phyloP scores from a whole-genome alignment of 192 early-diverging fungal genomes.

The Linnemannia schmuckeri region DNA sequence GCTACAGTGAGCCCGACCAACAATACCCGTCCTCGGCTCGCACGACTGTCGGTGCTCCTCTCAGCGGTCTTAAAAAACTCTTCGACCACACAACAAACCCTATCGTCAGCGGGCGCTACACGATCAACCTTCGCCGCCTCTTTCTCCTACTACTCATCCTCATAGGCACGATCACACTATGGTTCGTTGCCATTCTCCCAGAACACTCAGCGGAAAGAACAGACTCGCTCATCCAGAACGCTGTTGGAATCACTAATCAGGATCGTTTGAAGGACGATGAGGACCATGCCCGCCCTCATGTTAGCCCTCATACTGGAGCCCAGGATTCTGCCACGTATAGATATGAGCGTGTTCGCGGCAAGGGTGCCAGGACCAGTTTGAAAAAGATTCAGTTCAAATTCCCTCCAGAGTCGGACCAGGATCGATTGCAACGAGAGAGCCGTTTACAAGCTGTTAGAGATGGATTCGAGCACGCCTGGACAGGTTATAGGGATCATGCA shows the following conservation, averaged over 20 bases:
- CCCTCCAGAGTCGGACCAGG: conserved; percentile 17
- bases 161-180: conserved; percentile 10
- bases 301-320: neutral
- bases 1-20: too few relatives aligned
- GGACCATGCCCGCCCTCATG: neutral
- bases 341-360: conserved; percentile 44
- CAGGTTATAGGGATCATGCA: conserved; percentile 81
- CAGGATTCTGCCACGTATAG: conserved; percentile 9
- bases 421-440: conserved; percentile 34
- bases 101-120: conserved; percentile 49
- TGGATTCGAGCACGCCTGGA: conserved; percentile 78
- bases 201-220: neutral
- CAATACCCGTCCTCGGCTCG: too few relatives aligned
- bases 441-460: conserved; percentile 66
- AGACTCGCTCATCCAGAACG: neutral
- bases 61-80: conserved; percentile 25
- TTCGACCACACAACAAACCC: conserved; percentile 28
- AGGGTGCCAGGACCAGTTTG: conserved; percentile 15
- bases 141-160: conserved; percentile 36
- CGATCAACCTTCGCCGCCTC: conserved; percentile 44
- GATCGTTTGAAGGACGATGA: neutral
- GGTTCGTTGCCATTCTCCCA: conserved; percentile 15
- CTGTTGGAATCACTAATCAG: neutral
- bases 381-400: conserved; percentile 49
- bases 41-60: neutral